These are phyloP conservation scores for Neurospora tetrasperma DNA, from an alignment of 495 filamentous ascomycete species.

Conservation along the genomic window DNA sequence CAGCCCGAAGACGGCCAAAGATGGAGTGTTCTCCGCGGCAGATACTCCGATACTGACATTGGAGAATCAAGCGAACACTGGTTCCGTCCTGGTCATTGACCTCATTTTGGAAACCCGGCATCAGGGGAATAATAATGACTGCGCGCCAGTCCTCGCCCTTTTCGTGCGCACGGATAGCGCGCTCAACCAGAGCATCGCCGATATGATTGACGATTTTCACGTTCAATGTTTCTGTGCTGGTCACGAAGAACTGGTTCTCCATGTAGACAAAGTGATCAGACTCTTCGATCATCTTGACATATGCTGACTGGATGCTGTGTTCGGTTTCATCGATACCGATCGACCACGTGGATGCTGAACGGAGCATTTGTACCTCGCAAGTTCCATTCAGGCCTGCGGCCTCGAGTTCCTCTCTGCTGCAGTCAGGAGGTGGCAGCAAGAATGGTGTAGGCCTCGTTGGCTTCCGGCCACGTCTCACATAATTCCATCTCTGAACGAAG, in stretches of 20 bases:
- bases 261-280: constrained; percentile 98
- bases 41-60: constrained; percentile 95
- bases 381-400: constrained; percentile 81
- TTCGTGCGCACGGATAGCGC: constrained; percentile 73
- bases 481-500: constrained; percentile 99
- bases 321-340: constrained; percentile 80
- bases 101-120: constrained; percentile 97
- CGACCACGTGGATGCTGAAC: constrained; percentile 85
- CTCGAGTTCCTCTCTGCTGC: constrained; percentile 73
- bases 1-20: constrained; percentile 70
- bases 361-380: constrained; percentile 91
- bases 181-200: constrained; percentile 88
- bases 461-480: constrained; percentile 85
- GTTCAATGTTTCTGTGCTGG: constrained; percentile 78
- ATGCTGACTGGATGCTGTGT: constrained; percentile 91
- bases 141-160: constrained; percentile 88
- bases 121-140: constrained; percentile 88
- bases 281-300: constrained; percentile 85
- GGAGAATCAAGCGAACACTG: constrained; percentile 90
- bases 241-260: constrained; percentile 99
- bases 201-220: constrained; percentile 86
- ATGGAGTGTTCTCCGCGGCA: constrained; percentile 90
- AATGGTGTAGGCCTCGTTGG: constrained; percentile 92
- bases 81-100: constrained; percentile 90
- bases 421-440: constrained; percentile 87